Evolutionary conservation across 768 basidiomycete genomes (phyloP), one percentile per base, ranked within the genome.

Genomic region (Hysterangium stoloniferum): DNA sequence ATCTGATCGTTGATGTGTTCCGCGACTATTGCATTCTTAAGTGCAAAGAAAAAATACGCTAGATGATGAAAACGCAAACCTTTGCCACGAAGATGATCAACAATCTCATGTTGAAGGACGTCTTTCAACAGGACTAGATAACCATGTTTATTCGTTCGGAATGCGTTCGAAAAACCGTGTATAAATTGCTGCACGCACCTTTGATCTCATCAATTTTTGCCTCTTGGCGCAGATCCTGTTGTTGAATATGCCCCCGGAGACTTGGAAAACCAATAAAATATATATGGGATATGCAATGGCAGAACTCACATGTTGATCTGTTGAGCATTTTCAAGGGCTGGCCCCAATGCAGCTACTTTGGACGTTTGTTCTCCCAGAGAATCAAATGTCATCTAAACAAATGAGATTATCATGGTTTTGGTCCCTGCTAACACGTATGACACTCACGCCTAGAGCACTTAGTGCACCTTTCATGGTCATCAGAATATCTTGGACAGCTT

Each of bases 121-220:
- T 75, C 66, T 42, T 75, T 62, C 35, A 79, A 65, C 27, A 80
- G 69, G 19, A 61, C 78, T 80, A 57, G 6, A 35, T 15, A 45
- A 33, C n/a, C n/a, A n/a, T n/a, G n/a, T n/a, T n/a, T n/a, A n/a
- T n/a, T n/a, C n/a, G n/a, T n/a, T n/a, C n/a, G n/a, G n/a, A n/a
- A n/a, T 44, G 17, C 25, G 11, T 32, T 33, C 20, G 7, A 33
- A 49, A 35, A 29, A 20, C 12, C 32, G 19, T 11, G 29, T 9
- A 11, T 40, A 32, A 37, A 12, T 22, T 52, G 42, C 35, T 6
- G 32, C 28, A 56, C 67, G 47, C 48, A 74, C 79, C 59, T 60
- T 77, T 69, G 42, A 82, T 74, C 49, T 79, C 77, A 9, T 68
- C 59, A 6, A 75, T 65, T 4, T 71, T 71, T 5, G 72, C 65